These are phyloP conservation scores for Cordyceps javanica DNA, from an alignment of 2,329 filamentous ascomycete genomes.

Conservation along the genomic window DNA sequence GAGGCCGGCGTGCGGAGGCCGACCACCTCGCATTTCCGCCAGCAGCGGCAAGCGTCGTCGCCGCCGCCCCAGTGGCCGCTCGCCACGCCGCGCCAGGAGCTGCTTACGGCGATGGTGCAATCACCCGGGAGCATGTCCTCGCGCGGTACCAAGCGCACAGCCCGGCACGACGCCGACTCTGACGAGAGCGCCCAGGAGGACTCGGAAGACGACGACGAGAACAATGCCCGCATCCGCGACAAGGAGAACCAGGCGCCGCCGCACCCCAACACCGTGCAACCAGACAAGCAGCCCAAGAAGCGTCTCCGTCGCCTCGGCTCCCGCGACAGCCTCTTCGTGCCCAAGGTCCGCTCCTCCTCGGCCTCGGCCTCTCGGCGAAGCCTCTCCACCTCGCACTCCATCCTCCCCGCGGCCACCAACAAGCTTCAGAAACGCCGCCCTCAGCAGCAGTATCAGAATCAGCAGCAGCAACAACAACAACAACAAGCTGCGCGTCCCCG, in stretches of 20 bases:
- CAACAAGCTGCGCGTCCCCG: slow-evolving; percentile 11
- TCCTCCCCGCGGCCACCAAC: slow-evolving; percentile 13
- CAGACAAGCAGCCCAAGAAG: slow-evolving; percentile 33
- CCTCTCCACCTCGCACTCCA: slow-evolving; percentile 20
- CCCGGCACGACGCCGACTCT: slow-evolving; percentile 30
- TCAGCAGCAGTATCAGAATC: background rate
- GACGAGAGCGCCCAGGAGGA: slow-evolving; percentile 16
- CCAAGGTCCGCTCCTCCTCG: slow-evolving; percentile 26
- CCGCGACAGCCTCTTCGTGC: slow-evolving; percentile 33
- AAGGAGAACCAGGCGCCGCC: slow-evolving; percentile 17
- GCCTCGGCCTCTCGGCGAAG: slow-evolving; percentile 22
- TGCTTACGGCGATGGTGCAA: slow-evolving; percentile 18
- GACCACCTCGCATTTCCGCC: slow-evolving; percentile 3
- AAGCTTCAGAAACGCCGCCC: slow-evolving; percentile 23
- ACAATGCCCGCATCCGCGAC: slow-evolving; percentile 1
- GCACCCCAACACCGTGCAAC: slow-evolving; percentile 27
- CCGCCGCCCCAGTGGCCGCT: slow-evolving; percentile 19
- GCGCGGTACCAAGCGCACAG: slow-evolving; percentile 46
- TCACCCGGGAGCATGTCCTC: slow-evolving; percentile 31
- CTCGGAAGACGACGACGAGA: slow-evolving; percentile 13
- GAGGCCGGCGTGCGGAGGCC: too few relatives aligned
- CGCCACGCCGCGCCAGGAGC: slow-evolving; percentile 18
- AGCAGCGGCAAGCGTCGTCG: slow-evolving; percentile 8
- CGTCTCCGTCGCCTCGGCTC: slow-evolving; percentile 48
- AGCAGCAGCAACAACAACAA: slow-evolving; percentile 3